A percentile compares a stretch with the other conserved stretches of the same genome.
These are phyloP conservation scores for Aspergillus costaricaensis DNA, from an alignment of 2,329 filamentous ascomycete genomes.

Conservation along the genomic window DNA sequence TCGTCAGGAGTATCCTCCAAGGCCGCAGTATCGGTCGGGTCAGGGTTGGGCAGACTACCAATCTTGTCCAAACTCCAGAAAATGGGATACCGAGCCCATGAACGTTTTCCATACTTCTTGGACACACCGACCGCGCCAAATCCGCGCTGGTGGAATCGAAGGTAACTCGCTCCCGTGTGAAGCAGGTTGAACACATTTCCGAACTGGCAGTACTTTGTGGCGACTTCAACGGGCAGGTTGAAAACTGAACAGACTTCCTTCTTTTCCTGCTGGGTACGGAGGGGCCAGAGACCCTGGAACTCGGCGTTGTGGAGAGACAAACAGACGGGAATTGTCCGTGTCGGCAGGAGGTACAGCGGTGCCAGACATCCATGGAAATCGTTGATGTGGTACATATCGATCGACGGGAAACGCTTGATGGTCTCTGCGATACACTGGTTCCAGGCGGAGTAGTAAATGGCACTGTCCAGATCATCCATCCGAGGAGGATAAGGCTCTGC, in stretches of 20 bases:
- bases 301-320: conserved; percentile 68
- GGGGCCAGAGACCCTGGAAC: conserved; percentile 68
- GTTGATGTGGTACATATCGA: conserved; percentile 66
- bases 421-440: conserved; percentile 68
- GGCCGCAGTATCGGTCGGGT: conserved; percentile 55
- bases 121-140: conserved; percentile 68
- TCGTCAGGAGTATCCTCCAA: conserved; percentile 55
- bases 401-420: conserved; percentile 58
- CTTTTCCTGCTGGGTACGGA: conserved; percentile 61
- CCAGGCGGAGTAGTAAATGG: conserved; percentile 69
- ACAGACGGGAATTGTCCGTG: conserved; percentile 58
- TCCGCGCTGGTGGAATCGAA: conserved; percentile 66
- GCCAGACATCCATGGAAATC: conserved; percentile 65
- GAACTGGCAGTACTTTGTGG: conserved; percentile 64
- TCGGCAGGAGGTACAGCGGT: conserved; percentile 63
- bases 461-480: conserved; percentile 68
- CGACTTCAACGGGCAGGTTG: conserved; percentile 59
- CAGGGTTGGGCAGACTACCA: conserved; percentile 64
- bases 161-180: conserved; percentile 64
- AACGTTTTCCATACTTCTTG: conserved; percentile 67
- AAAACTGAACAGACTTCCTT: conserved; percentile 65
- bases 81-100: conserved; percentile 66
- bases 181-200: conserved; percentile 68
- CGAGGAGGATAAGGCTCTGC: conserved; percentile 65
- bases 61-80: conserved; percentile 67